These are phyloP conservation scores for Saraca asoca DNA, from an alignment of 331 rosid genomes.

Conservation along the genomic window DNA sequence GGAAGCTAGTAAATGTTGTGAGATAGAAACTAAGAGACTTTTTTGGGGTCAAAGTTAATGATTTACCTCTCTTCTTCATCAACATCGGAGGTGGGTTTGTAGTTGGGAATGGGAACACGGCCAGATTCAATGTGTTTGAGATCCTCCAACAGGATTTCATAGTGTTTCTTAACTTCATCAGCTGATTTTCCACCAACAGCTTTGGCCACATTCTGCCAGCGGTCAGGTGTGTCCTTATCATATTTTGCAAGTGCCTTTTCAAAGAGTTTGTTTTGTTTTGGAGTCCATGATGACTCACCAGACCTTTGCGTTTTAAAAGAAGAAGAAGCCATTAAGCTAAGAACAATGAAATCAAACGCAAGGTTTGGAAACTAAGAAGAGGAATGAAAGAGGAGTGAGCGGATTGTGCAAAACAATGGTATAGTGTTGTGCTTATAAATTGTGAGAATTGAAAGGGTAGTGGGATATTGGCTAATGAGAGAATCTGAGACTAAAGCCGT, in stretches of 20 bases:
- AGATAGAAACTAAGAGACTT: neutral
- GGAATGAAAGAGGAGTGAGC: conserved; percentile 1
- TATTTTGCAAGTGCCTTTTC: conserved; percentile 70
- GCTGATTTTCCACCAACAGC: conserved; percentile 63
- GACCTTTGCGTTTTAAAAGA: conserved; percentile 47
- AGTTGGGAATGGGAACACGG: conserved; percentile 61
- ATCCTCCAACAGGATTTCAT: conserved; percentile 69
- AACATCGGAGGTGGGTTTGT: conserved; percentile 41
- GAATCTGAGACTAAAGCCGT: conserved; percentile 44
- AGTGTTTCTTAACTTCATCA: conserved; percentile 68
- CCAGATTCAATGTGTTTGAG: conserved; percentile 68
- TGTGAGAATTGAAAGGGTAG: conserved; percentile 17
- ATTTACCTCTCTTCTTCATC: conserved; percentile 54
- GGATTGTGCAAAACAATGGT: conserved; percentile 39
- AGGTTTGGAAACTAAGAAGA: neutral
- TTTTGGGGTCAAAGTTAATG: neutral
- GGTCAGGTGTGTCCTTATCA: conserved; percentile 66
- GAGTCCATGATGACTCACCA: conserved; percentile 57
- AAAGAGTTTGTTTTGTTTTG: conserved; percentile 69
- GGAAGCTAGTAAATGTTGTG: no score
- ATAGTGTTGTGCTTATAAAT: conserved; percentile 37
- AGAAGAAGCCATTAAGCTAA: conserved; percentile 51
- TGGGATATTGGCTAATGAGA: conserved; percentile 41
- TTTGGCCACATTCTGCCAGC: conserved; percentile 76
- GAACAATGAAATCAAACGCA: neutral